phyloP scores from a whole-genome alignment of 495 filamentous ascomycete species.

The Trichoderma reesei region DNA sequence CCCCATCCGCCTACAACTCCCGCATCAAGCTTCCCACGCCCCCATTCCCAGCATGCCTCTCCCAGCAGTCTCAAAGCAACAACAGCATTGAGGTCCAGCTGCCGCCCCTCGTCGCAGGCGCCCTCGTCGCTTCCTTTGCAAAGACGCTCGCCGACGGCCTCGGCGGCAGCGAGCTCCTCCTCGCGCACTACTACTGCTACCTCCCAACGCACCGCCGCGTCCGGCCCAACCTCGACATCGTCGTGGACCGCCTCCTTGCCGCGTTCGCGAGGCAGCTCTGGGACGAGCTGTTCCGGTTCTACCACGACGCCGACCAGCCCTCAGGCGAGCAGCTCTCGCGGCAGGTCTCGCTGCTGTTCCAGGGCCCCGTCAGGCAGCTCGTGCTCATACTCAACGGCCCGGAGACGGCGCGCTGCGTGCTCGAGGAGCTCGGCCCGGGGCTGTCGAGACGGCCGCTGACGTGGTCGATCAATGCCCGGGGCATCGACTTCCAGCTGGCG shows the following conservation, averaged over 20 bases:
- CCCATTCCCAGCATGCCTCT: neutral
- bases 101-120: slow-evolving; percentile 7
- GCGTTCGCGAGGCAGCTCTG: slow-evolving; percentile 7
- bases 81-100: slow-evolving; percentile 11
- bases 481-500: slow-evolving; percentile 6
- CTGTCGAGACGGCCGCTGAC: neutral
- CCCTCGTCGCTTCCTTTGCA: slow-evolving; percentile 8
- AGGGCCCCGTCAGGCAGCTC: slow-evolving; percentile 6
- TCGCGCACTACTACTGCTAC: slow-evolving; percentile 4
- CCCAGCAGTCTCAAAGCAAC: neutral
- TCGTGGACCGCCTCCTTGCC: slow-evolving; percentile 1
- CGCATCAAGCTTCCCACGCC: neutral
- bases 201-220: neutral
- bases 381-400: slow-evolving; percentile 3
- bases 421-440: slow-evolving; percentile 7
- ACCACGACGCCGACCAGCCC: neutral
- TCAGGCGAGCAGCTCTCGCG: neutral
- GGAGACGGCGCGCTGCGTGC: slow-evolving; percentile 4
- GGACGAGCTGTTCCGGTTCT: slow-evolving; percentile 10
- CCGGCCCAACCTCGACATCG: slow-evolving; percentile 9
- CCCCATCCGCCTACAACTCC: too few species aligned
- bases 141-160: slow-evolving; percentile 6
- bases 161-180: slow-evolving; percentile 6
- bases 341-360: slow-evolving; percentile 4
- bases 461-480: neutral